phyloP scores from a whole-genome alignment of 2,329 filamentous ascomycete genomes.

The Sphaerulina musiva region DNA sequence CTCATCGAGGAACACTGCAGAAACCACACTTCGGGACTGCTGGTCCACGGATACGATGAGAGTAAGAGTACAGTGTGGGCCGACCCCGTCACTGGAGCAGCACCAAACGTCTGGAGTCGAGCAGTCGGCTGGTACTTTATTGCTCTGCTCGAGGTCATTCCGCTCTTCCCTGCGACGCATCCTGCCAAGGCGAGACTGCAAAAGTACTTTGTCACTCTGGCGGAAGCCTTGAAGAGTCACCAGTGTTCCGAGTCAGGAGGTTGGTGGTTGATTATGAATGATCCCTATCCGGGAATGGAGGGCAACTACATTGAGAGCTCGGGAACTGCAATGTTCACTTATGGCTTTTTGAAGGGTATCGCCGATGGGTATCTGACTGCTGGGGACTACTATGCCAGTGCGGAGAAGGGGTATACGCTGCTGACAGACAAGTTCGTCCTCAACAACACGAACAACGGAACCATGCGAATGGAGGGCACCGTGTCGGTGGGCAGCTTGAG shows the following conservation, averaged over 20 bases:
- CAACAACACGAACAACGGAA: constrained; percentile 41
- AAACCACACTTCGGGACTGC: constrained; percentile 38
- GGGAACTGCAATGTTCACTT: constrained; percentile 53
- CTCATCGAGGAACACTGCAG: constrained; percentile 44
- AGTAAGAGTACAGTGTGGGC: constrained; percentile 48
- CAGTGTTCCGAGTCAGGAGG: constrained; percentile 49
- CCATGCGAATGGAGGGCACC: constrained; percentile 48
- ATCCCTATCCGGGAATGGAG: constrained; percentile 43
- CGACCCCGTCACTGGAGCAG: constrained; percentile 45
- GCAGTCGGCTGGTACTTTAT: constrained; percentile 52
- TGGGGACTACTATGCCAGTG: constrained; percentile 46
- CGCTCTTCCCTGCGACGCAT: constrained; percentile 38
- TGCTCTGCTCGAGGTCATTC: constrained; percentile 44
- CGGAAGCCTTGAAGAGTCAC: constrained; percentile 40
- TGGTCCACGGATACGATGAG: constrained; percentile 52
- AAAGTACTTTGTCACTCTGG: constrained; percentile 35
- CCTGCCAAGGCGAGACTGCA: constrained; percentile 29
- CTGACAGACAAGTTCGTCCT: constrained; percentile 45
- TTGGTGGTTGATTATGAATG: constrained; percentile 54
- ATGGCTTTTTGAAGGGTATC: constrained; percentile 46
- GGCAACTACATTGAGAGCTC: constrained; percentile 56
- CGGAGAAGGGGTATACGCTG: constrained; percentile 41
- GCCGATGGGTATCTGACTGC: constrained; percentile 34
- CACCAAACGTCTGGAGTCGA: constrained; percentile 49
- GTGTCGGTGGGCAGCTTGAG: constrained; percentile 48